Evolutionary conservation across 23 red algal genomes (phyloP).

Genomic region (Pyropia haitanensis): DNA sequence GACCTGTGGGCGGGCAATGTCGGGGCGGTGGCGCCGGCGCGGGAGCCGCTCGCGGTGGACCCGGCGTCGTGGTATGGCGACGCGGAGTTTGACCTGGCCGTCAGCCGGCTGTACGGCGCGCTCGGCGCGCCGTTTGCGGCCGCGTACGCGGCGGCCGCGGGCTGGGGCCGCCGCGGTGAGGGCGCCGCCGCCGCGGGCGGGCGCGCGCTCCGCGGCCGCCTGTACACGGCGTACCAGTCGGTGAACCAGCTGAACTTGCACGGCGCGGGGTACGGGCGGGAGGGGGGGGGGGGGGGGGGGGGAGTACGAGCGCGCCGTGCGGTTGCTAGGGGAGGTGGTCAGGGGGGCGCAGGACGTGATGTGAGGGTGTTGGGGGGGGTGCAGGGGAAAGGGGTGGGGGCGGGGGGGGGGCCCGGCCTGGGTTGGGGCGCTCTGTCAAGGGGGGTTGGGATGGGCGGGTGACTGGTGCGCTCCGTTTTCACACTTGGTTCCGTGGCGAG

Average conservation of each 20-base stretch:
- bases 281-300: background rate
- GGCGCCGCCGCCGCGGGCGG: background rate
- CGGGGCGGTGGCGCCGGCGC: background rate
- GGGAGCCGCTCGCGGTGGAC: constrained; percentile 8
- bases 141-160: constrained; percentile 9
- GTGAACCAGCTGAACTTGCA: background rate
- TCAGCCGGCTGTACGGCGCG: constrained; percentile 19
- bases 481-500: no score
- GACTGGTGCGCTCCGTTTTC: no score
- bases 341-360: no score
- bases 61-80: constrained; percentile 30
- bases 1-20: constrained; percentile 40
- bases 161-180: no score
- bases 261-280: background rate
- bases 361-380: no score
- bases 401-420: no score
- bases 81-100: constrained; percentile 16
- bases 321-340: no score
- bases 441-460: no score
- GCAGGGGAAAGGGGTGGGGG: no score
- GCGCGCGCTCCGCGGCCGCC: background rate
- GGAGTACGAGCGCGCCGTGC: no score
- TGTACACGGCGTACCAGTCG: constrained; percentile 10
- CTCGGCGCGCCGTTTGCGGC: constrained; percentile 15
- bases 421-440: no score